Evolutionary conservation across 2,329 filamentous ascomycete genomes (phyloP).

Genomic region (Penicillium janthinellum): DNA sequence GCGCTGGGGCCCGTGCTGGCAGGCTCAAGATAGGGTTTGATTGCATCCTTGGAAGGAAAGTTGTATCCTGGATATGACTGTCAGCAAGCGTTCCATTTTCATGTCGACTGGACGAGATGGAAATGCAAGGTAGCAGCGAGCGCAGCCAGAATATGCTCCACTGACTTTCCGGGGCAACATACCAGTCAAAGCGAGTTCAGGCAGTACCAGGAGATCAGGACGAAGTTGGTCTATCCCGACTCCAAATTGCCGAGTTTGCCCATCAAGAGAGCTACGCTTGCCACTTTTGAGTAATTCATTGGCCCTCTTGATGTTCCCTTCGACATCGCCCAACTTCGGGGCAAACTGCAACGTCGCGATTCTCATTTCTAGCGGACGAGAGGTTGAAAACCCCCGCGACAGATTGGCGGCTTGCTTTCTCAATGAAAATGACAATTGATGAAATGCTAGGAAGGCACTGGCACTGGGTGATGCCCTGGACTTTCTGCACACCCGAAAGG

Average conservation of each 20-base stretch:
- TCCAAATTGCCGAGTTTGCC: conserved; percentile 14
- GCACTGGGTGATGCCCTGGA: not conserved
- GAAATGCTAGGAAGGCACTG: not conserved
- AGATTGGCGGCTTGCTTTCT: not conserved
- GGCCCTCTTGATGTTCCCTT: conserved; percentile 48
- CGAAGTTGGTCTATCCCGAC: conserved; percentile 29
- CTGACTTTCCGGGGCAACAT: conserved; percentile 18
- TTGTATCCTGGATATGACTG: conserved; percentile 57
- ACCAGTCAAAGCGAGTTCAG: conserved; percentile 65
- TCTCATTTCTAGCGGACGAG: conserved; percentile 38
- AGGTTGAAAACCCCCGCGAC: conserved; percentile 9
- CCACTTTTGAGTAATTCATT: conserved; percentile 45
- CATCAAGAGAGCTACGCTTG: conserved; percentile 21
- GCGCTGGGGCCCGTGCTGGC: conserved; percentile 57
- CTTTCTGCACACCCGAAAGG: conserved; percentile 3
- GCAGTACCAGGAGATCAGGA: conserved; percentile 61
- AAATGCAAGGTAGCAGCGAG: not conserved
- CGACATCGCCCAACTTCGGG: conserved; percentile 46
- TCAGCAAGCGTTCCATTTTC: not conserved
- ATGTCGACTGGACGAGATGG: not conserved
- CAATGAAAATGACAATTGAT: no score
- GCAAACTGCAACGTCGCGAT: conserved; percentile 53
- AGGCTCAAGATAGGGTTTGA: conserved; percentile 62
- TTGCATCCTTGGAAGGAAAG: conserved; percentile 59
- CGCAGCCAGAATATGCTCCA: not conserved